Percentiles rank a stretch among this genome's conserved stretches.
Evolutionary conservation across 192 early-diverging fungal species (phyloP).

Genomic region (Umbelopsis isabellina): DNA sequence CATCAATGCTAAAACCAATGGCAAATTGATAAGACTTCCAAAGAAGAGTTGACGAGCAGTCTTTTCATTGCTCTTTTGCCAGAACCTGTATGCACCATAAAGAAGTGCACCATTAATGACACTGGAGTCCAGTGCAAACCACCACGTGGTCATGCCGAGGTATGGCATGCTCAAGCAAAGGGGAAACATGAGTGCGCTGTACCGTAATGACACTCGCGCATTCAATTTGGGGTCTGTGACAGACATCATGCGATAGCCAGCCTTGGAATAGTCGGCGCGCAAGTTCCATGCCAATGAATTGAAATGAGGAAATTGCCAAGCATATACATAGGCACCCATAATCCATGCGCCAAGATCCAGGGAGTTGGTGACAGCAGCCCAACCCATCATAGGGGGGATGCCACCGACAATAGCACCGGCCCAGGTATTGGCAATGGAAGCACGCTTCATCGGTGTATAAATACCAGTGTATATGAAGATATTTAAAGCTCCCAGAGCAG

Average conservation of each 20-base stretch:
- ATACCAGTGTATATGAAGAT: conserved; percentile 86
- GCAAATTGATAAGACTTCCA: conserved; percentile 86
- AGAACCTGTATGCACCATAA: conserved; percentile 76
- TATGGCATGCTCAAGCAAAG: conserved; percentile 58
- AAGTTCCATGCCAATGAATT: conserved; percentile 93
- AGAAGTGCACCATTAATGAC: conserved; percentile 78
- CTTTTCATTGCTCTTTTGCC: conserved; percentile 76
- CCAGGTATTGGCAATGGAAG: conserved; percentile 95
- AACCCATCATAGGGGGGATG: conserved; percentile 98
- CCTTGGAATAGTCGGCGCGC: conserved; percentile 93
- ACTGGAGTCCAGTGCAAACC: conserved; percentile 78
- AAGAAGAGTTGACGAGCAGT: conserved; percentile 91
- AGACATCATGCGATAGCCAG: conserved; percentile 96
- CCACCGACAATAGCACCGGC: conserved; percentile 92
- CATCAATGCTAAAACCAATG: conserved; percentile 82
- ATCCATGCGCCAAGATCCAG: conserved; percentile 80
- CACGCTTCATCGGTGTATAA: conserved; percentile 95
- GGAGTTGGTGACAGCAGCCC: conserved; percentile 83
- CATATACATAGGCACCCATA: conserved; percentile 81
- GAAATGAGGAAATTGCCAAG: conserved; percentile 99
- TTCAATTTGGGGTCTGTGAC: conserved; percentile 88
- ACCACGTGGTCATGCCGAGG: conserved; percentile 76
- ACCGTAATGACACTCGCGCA: conserved; percentile 83
- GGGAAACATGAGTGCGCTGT: conserved; percentile 78
- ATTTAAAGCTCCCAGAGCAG: conserved; percentile 79